phyloP scores from a whole-genome alignment of 805 yeast species.

The Ogataea neopini region DNA sequence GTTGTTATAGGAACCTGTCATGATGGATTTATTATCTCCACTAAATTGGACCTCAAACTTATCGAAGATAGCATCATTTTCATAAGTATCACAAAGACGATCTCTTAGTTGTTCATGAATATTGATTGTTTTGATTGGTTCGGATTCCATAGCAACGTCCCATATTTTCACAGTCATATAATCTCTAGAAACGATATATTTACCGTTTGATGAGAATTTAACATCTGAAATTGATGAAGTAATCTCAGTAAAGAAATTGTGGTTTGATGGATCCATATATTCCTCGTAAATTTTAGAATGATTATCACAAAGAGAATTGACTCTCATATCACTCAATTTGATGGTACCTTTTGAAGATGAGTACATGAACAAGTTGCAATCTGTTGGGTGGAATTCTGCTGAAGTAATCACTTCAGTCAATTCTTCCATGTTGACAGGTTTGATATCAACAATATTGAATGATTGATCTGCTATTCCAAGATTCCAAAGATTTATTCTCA shows the following conservation, averaged over 20 bases:
- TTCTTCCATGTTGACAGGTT: constrained; percentile 98
- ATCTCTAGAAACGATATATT: constrained; percentile 95
- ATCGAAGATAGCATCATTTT: constrained; percentile 97
- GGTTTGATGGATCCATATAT: constrained; percentile 86
- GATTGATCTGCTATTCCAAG: constrained; percentile 91
- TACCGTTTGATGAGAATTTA: constrained; percentile 87
- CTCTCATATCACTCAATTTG: constrained; percentile 94
- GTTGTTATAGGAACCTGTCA: constrained; percentile 97
- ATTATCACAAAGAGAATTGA: constrained; percentile 88
- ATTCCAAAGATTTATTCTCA: constrained; percentile 95
- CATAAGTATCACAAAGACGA: constrained; percentile 94
- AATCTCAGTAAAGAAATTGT: constrained; percentile 96
- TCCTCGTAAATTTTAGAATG: constrained; percentile 90
- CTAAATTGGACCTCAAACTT: constrained; percentile 95
- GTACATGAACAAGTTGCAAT: constrained; percentile 93
- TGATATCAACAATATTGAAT: constrained; percentile 95
- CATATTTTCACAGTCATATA: constrained; percentile 96
- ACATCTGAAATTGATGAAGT: constrained; percentile 93
- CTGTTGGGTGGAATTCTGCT: constrained; percentile 92
- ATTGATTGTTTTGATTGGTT: constrained; percentile 90
- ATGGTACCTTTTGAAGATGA: constrained; percentile 94
- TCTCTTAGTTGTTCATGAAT: constrained; percentile 95
- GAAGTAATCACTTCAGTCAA: constrained; percentile 95
- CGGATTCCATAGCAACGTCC: constrained; percentile 97
- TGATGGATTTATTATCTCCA: constrained; percentile 87